Evolutionary conservation across 2,329 filamentous ascomycete species (phyloP).

Genomic region (Fulvia fulva): DNA sequence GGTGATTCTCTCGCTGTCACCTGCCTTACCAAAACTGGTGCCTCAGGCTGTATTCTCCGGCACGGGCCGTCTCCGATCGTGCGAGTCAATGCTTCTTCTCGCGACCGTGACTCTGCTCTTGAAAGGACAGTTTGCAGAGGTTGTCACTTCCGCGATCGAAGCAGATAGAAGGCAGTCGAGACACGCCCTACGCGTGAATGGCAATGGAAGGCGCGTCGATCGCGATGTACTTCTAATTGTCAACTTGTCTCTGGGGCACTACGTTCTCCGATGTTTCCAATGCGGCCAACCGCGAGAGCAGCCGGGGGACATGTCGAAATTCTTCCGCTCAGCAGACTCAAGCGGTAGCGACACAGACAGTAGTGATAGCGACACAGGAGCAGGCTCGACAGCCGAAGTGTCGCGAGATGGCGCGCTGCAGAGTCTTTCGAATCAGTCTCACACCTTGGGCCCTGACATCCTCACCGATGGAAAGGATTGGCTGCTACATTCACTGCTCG

Average conservation of each 20-base stretch:
- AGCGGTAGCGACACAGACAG: neutral
- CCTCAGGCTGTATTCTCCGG: too few species aligned
- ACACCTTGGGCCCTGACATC: neutral
- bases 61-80: too few species aligned
- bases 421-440: neutral
- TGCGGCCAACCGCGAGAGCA: neutral
- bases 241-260: neutral
- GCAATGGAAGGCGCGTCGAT: neutral
- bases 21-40: too few species aligned
- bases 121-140: neutral
- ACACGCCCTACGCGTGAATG: neutral
- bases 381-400: neutral
- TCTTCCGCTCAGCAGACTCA: neutral
- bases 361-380: neutral
- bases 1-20: too few species aligned
- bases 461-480: constrained; percentile 28
- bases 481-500: constrained; percentile 44
- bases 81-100: neutral
- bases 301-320: neutral
- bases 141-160: neutral
- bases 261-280: neutral
- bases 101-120: neutral
- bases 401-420: neutral
- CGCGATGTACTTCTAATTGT: neutral
- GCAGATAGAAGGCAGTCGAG: neutral